Base-by-base conservation (phyloP, 768 basidiomycete species). In the Phaffia australis region DNA sequence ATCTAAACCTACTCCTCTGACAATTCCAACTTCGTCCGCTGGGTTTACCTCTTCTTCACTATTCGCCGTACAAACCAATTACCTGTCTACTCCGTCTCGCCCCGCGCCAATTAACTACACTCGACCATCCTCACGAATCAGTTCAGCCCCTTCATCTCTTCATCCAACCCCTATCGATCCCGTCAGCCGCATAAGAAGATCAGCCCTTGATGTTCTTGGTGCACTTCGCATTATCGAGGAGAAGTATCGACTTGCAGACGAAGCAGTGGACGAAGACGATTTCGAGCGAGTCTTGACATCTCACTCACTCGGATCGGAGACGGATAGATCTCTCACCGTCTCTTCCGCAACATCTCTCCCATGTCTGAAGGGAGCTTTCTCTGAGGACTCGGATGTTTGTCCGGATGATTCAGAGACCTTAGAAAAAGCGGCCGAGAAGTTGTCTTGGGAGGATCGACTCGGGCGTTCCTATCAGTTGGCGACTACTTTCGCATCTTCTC, bases 161-260 rank as follows among this genome's bases (percentile, higher is more conserved):
- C 60, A 25, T 47, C 58, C 14, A 27, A 16, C 23, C 21, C 60
- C 25, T 14, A 25, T 60, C 2, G 85, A 89, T 72, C 84, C 86
- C 1, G 77, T 89, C 21, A 80, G 82, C 1, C 78, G 83, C 57
- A 84, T 97, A 62, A 81, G 93, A 27, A 83, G 82, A 60, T 82
- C 85, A 0, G 89, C 90, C 1, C 77, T 97, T 61, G 91, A 92
- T 68, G 87, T 95, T 0, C 82, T 98, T 35, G 81, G 85, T 6
- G 80, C 83, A 49, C 81, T 98, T 51, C 82, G 89, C 48, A 84
- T 83, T 35, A 77, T 97, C 23, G 94, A 97, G 74, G 89, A 92
- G 73, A 77, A 78, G 11, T 83, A 83, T 49, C 82, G 94, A 3
- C 74, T 92, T 3, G 87, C 89, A 48, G 58, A 48, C 19, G 35